A percentile compares a stretch with the other conserved stretches of the same genome.
phyloP scores from a whole-genome alignment of 2,329 filamentous ascomycete species.

The Mycocentrospora acerina region DNA sequence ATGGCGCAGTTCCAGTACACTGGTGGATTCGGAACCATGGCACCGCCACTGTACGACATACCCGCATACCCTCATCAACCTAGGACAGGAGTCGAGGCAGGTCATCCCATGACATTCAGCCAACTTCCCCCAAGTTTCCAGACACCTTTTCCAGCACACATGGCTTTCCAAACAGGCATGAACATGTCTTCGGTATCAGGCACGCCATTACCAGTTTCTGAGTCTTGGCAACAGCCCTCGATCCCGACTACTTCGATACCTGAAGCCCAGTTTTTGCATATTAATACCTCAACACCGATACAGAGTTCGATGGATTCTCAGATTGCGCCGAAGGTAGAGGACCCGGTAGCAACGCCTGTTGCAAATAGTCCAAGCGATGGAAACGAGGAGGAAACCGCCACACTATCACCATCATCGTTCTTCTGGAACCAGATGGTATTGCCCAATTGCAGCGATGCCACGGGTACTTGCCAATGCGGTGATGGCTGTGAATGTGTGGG shows the following conservation, averaged over 20 bases:
- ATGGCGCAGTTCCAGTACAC: constrained; percentile 41
- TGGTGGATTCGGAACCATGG: constrained; percentile 33
- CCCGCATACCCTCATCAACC: constrained; percentile 38
- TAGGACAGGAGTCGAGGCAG: constrained; percentile 29
- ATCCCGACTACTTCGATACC: constrained; percentile 12
- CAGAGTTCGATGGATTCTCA: constrained; percentile 6
- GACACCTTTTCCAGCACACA: constrained; percentile 18
- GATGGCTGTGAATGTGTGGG: constrained; percentile 56
- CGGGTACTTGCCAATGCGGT: constrained; percentile 55
- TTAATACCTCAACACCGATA: constrained; percentile 10
- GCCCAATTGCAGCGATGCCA: constrained; percentile 49
- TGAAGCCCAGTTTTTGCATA: constrained; percentile 17
- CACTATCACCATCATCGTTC: constrained; percentile 41
- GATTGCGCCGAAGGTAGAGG: constrained; percentile 17
- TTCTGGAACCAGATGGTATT: constrained; percentile 41
- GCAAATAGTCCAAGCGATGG: constrained; percentile 32
- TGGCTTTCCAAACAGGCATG: constrained; percentile 24
- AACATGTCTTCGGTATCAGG: constrained; percentile 19
- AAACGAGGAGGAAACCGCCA: constrained; percentile 36
- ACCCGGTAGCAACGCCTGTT: constrained; percentile 13
- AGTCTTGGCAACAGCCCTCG: constrained; percentile 28
- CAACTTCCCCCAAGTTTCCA: constrained; percentile 18
- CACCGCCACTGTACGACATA: constrained; percentile 38
- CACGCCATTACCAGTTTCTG: constrained; percentile 14
- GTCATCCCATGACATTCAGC: constrained; percentile 15